phyloP scores from a whole-genome alignment of 768 basidiomycete species.

The Tylopilus vinaceipallidus region DNA sequence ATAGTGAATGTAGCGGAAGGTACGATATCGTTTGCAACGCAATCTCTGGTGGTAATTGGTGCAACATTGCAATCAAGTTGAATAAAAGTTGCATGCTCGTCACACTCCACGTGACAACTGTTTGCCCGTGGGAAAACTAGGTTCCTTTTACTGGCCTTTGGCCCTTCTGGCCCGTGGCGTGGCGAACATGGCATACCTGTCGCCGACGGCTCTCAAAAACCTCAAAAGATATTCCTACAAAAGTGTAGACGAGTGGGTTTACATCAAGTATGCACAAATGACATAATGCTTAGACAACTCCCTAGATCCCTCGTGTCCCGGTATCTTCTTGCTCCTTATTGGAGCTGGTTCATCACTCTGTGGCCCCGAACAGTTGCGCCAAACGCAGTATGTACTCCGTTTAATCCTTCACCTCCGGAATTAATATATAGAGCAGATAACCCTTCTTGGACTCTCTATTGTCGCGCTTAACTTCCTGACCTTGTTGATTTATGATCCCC shows the following conservation, averaged over 20 bases:
- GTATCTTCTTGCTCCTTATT: constrained; percentile 80
- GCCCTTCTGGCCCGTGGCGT: neutral
- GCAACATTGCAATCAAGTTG: constrained; percentile 34
- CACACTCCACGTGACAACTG: no score
- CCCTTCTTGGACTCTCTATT: constrained; percentile 77
- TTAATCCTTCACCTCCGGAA: neutral
- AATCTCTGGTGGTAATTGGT: constrained; percentile 56
- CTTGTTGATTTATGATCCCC: constrained; percentile 79
- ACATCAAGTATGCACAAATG: neutral
- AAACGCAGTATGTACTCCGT: constrained; percentile 64
- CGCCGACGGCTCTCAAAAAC: constrained; percentile 64
- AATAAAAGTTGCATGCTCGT: no score
- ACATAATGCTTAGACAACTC: constrained; percentile 6
- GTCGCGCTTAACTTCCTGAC: constrained; percentile 85
- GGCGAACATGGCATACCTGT: constrained; percentile 60
- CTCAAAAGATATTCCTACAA: constrained; percentile 79
- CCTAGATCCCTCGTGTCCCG: constrained; percentile 66
- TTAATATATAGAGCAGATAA: constrained; percentile 59
- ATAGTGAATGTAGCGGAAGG: constrained; percentile 47
- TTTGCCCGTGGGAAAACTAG: no score
- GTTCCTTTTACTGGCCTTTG: neutral
- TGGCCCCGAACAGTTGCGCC: constrained; percentile 86
- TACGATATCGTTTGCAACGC: constrained; percentile 47
- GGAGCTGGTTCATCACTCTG: constrained; percentile 88
- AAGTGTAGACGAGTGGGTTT: constrained; percentile 72